Evolutionary conservation across 2,329 filamentous ascomycete genomes (phyloP), one percentile per base, ranked within the genome.

Genomic region (Orbilia oligospora): DNA sequence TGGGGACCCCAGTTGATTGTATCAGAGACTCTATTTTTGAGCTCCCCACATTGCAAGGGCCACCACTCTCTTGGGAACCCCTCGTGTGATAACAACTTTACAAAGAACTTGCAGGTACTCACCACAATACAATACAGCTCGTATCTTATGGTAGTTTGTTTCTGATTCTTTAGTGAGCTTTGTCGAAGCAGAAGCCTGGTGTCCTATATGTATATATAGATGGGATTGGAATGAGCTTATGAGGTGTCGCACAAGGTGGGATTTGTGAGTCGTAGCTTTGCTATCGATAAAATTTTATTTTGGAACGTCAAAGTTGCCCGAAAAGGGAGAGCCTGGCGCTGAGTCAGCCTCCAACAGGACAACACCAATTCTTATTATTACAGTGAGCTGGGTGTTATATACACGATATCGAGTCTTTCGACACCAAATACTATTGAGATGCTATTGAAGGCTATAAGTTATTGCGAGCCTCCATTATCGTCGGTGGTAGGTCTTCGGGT

Each of bases 241-340:
- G 12, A 44, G 38, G 3, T 2, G 38, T 16, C 2, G 16, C n/a
- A 44, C 16, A 44, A 44, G 38, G 38, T 48, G 46, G 64, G 18
- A 48, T 24, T 18, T 76, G 65, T 71, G 67, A 63, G 66, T 76
- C 72, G 20, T 75, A 20, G 44, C 63, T 64, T 49, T 48, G 66
- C 38, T 78, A 78, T 78, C 75, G 68, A 78, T 78, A 78, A 78
- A 78, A 72, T 55, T 53, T 68, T 72, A 68, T 48, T 72, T 71
- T 18, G 24, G 56, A 58, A 72, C 75, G 68, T 78, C 75, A 72
- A 71, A 77, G 36, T 78, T 78, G 36, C 75, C 63, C 6, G 44
- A 14, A 68, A 65, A 9, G 38, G 68, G 33, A 44, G 64, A 33
- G 51, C n/a, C 41, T 14, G 9, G 8, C 9, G 75, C 53, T 78